These are phyloP conservation scores for Naganishia friedmannii DNA, from an alignment of 768 basidiomycete genomes.

Conservation along the genomic window DNA sequence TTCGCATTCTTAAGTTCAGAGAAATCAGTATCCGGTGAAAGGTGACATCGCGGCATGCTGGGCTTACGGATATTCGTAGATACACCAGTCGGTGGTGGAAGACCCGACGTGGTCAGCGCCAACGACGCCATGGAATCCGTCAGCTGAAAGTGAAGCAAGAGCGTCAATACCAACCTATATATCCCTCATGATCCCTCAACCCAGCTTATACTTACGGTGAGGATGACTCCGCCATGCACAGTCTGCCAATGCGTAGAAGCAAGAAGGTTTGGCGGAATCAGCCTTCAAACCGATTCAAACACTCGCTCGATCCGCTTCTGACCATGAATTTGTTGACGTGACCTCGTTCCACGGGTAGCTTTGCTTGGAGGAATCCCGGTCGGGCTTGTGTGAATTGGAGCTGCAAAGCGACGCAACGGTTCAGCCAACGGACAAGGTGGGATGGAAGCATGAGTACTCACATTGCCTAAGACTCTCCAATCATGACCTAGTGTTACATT, in stretches of 20 bases:
- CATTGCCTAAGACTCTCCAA: constrained; percentile 22
- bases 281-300: neutral
- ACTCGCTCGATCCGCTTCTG: neutral
- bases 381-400: constrained; percentile 28
- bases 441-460: neutral
- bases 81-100: constrained; percentile 48
- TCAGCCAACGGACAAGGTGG: too few relatives aligned
- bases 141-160: constrained; percentile 32
- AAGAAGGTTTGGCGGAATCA: neutral
- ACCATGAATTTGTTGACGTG: constrained; percentile 36
- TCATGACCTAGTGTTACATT: constrained; percentile 22
- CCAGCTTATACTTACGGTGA: constrained; percentile 10
- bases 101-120: constrained; percentile 44
- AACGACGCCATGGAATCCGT: constrained; percentile 50
- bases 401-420: neutral
- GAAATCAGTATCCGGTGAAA: too few relatives aligned
- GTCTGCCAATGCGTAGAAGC: constrained; percentile 16
- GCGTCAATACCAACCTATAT: neutral
- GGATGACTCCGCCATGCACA: constrained; percentile 31
- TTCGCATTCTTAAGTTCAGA: constrained; percentile 32
- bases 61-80: constrained; percentile 45
- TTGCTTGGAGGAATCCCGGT: constrained; percentile 31
- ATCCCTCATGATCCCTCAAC: neutral
- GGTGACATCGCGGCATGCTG: too few relatives aligned
- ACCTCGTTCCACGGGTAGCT: constrained; percentile 26